phyloP scores from a whole-genome alignment of 2,329 filamentous ascomycete species.

The Tolypocladium sp. region DNA sequence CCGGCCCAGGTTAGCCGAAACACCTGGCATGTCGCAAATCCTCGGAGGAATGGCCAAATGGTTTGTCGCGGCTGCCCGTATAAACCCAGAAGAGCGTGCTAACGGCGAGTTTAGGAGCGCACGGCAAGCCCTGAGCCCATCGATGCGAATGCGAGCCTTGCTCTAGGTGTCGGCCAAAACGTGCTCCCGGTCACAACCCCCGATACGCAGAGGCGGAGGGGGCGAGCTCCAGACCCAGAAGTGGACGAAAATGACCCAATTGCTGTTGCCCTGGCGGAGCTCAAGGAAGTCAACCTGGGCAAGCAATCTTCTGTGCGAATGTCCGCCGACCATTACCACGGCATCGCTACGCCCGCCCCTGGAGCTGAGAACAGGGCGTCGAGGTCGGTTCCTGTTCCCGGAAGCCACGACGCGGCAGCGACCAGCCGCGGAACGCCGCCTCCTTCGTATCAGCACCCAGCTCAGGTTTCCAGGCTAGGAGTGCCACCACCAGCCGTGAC shows the following conservation, averaged over 20 bases:
- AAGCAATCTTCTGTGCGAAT: constrained; percentile 78
- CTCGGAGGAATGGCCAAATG: constrained; percentile 7
- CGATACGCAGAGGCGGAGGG: constrained; percentile 41
- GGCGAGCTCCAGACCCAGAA: constrained; percentile 22
- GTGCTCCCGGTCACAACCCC: constrained; percentile 86
- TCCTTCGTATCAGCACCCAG: constrained; percentile 67
- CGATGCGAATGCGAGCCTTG: constrained; percentile 85
- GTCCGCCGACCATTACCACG: constrained; percentile 92
- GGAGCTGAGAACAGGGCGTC: constrained; percentile 31
- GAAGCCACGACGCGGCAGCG: constrained; percentile 34
- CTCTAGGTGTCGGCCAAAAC: constrained; percentile 90
- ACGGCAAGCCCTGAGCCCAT: constrained; percentile 70
- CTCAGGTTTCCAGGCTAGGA: constrained; percentile 66
- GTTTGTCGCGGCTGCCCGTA: not conserved
- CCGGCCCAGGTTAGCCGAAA: constrained; percentile 37
- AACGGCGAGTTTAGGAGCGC: constrained; percentile 22
- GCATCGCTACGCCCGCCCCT: constrained; percentile 75
- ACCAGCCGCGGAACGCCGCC: constrained; percentile 69
- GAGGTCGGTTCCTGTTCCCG: constrained; percentile 50
- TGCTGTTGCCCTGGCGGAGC: constrained; percentile 80
- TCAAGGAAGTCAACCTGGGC: constrained; percentile 68
- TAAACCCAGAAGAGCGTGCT: not conserved
- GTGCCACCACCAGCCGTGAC: constrained; percentile 90
- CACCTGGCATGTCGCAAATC: constrained; percentile 44
- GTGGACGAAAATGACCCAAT: constrained; percentile 74